Percentiles rank a stretch among this genome's conserved stretches.
Conservation (phyloP, 768 basidiomycete species). For the Pulveroboletus sp. region DNA sequence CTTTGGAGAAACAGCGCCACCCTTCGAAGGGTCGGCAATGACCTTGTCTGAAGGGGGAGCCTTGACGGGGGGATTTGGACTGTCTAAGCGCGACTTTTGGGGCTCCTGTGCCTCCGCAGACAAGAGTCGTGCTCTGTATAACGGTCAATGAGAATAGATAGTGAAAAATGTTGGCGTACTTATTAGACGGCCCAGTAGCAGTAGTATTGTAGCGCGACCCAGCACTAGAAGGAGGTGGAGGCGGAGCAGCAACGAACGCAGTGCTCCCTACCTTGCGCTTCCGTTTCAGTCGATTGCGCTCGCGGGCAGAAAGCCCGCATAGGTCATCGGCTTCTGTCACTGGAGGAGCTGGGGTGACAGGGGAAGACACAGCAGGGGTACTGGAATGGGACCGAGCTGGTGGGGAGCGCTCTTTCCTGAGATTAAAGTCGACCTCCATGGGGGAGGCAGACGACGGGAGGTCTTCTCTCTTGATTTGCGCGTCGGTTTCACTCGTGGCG, state of each 20-base stretch:
- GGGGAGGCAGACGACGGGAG: constrained; percentile 33
- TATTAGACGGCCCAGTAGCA: constrained; percentile 53
- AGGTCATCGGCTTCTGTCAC: constrained; percentile 40
- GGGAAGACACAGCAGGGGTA: constrained; percentile 45
- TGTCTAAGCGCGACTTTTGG: constrained; percentile 52
- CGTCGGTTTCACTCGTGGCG: constrained; percentile 39
- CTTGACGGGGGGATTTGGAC: constrained; percentile 44
- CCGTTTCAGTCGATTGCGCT: constrained; percentile 89
- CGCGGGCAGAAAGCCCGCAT: constrained; percentile 76
- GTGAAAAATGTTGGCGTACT: constrained; percentile 35
- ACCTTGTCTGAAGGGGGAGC: constrained; percentile 54
- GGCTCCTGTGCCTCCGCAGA: constrained; percentile 52
- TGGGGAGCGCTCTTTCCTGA: constrained; percentile 37
- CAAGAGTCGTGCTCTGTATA: constrained; percentile 66
- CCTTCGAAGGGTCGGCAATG: constrained; percentile 74
- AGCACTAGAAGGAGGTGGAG: constrained; percentile 51
- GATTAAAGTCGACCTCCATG: constrained; percentile 42
- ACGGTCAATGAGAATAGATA: constrained; percentile 2
- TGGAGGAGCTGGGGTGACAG: constrained; percentile 38
- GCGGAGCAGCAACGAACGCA: constrained; percentile 72
- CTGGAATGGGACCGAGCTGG: constrained; percentile 41
- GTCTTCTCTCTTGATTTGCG: constrained; percentile 38
- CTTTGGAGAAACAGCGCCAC: constrained; percentile 79
- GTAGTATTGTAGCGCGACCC: constrained; percentile 61
- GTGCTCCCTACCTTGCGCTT: constrained; percentile 87